These are phyloP conservation scores for Eleusine coracana DNA, from an alignment of 176 grass and related monocot genomes.

Conservation along the genomic window DNA sequence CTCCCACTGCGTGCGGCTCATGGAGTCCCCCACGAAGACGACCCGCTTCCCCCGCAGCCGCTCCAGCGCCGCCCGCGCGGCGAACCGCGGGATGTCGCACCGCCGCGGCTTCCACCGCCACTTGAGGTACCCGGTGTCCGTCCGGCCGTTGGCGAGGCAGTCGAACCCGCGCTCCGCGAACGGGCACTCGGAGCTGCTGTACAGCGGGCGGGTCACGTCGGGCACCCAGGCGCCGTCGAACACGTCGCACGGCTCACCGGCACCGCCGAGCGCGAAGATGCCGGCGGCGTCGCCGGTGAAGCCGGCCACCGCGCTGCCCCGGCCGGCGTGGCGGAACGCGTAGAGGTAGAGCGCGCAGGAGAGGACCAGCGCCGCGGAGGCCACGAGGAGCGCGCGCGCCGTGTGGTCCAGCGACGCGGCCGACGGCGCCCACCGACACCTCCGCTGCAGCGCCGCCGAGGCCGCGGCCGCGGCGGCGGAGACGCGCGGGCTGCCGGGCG, in stretches of 20 bases:
- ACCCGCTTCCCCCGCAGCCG: slow-evolving; percentile 82
- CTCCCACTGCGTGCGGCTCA: slow-evolving; percentile 99
- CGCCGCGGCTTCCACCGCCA: slow-evolving; percentile 88
- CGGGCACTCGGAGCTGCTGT: slow-evolving; percentile 82
- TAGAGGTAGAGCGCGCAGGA: slow-evolving; percentile 72
- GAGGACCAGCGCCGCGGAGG: slow-evolving; percentile 57
- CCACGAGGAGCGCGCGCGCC: slow-evolving; percentile 50
- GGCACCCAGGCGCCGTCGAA: slow-evolving; percentile 84
- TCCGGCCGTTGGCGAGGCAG: slow-evolving; percentile 86
- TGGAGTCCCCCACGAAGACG: slow-evolving; percentile 93
- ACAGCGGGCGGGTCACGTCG: slow-evolving; percentile 53
- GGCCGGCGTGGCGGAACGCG: slow-evolving; percentile 57
- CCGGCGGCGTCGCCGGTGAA: slow-evolving; percentile 35
- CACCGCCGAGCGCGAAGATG: not conserved
- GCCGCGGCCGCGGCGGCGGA: slow-evolving; percentile 25
- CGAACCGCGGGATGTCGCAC: slow-evolving; percentile 70
- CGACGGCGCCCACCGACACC: slow-evolving; percentile 59
- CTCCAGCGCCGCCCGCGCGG: slow-evolving; percentile 51
- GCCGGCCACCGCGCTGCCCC: slow-evolving; percentile 29
- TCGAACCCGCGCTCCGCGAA: slow-evolving; percentile 94
- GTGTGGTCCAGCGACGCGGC: slow-evolving; percentile 47
- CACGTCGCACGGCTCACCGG: slow-evolving; percentile 55
- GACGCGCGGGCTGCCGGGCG: slow-evolving; percentile 59
- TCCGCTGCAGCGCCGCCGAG: slow-evolving; percentile 44
- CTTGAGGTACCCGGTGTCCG: slow-evolving; percentile 73